Conservation (phyloP, 345 rosid species). For the Capsella bursapastoris region DNA sequence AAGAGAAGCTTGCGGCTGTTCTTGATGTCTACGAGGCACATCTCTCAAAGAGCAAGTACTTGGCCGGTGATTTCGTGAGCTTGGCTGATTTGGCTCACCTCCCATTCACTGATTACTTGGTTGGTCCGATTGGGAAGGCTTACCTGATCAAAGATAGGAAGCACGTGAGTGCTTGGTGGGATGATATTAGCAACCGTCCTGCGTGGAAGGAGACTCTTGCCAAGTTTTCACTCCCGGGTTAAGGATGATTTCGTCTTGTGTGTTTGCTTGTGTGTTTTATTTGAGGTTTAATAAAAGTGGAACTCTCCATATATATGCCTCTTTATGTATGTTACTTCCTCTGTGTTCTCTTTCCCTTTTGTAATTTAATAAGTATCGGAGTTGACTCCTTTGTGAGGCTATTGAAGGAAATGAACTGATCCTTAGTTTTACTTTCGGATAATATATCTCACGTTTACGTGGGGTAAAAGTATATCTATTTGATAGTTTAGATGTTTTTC, state of each 20-base stretch:
- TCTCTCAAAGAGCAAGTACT: constrained; percentile 63
- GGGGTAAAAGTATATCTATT: no score
- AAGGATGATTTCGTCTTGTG: background rate
- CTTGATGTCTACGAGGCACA: constrained; percentile 69
- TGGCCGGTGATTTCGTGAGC: constrained; percentile 72
- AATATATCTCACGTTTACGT: no score
- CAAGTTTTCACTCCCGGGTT: constrained; percentile 41
- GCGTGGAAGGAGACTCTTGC: constrained; percentile 60
- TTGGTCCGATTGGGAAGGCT: constrained; percentile 56
- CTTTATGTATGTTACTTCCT: no score
- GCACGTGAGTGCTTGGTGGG: constrained; percentile 71
- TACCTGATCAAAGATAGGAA: constrained; percentile 63
- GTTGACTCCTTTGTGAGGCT: no score
- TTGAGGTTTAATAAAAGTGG: constrained; percentile 38
- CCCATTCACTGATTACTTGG: constrained; percentile 62
- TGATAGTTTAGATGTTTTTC: no score
- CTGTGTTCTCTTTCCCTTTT: no score
- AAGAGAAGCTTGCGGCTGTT: constrained; percentile 59
- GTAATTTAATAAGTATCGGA: no score
- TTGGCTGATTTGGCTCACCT: constrained; percentile 75
- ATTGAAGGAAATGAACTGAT: no score
- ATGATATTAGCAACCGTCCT: constrained; percentile 64
- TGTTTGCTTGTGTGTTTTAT: background rate
- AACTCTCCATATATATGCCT: background rate
- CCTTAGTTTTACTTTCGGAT: no score